phyloP scores from a whole-genome alignment of 1,284 basidiomycete species.

The Trametes hirsuta region DNA sequence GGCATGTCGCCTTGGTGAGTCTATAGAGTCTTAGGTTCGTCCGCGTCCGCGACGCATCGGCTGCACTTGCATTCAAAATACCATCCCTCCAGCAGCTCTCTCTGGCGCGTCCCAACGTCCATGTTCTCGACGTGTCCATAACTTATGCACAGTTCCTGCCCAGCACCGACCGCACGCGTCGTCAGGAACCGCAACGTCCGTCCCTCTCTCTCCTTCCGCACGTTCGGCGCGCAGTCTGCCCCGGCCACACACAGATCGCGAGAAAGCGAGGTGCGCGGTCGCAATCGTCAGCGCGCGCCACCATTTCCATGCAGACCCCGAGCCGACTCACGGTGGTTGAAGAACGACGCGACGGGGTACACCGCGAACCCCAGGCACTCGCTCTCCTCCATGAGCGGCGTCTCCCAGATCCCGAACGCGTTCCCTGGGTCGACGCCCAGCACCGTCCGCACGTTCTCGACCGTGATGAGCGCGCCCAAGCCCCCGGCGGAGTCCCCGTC shows the following conservation, averaged over 20 bases:
- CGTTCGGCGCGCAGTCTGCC: slow-evolving; percentile 61
- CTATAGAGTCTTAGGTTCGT: not conserved
- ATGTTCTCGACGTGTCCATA: slow-evolving; percentile 37
- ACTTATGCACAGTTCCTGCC: slow-evolving; percentile 37
- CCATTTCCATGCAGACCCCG: too few relatives aligned
- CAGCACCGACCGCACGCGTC: slow-evolving; percentile 29
- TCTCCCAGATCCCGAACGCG: slow-evolving; percentile 69
- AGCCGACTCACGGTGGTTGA: slow-evolving; percentile 59
- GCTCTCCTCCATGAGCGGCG: slow-evolving; percentile 44
- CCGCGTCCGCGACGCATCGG: slow-evolving; percentile 30
- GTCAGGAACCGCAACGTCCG: slow-evolving; percentile 54
- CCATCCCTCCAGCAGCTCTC: slow-evolving; percentile 36
- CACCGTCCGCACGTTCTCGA: slow-evolving; percentile 49
- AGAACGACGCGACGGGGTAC: slow-evolving; percentile 62
- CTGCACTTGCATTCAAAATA: slow-evolving; percentile 36
- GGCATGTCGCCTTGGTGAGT: too few relatives aligned
- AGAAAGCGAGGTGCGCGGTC: not conserved
- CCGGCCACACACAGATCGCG: not conserved
- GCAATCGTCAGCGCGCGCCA: too few relatives aligned
- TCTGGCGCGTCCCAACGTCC: slow-evolving; percentile 27
- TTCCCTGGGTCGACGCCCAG: slow-evolving; percentile 66
- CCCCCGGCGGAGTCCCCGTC: not conserved
- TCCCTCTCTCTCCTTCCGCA: slow-evolving; percentile 53
- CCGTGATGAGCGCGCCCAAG: slow-evolving; percentile 34
- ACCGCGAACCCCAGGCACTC: slow-evolving; percentile 70